Evolutionary conservation across 306 rosid genomes (phyloP).

Genomic region (Luffa acutangula): DNA sequence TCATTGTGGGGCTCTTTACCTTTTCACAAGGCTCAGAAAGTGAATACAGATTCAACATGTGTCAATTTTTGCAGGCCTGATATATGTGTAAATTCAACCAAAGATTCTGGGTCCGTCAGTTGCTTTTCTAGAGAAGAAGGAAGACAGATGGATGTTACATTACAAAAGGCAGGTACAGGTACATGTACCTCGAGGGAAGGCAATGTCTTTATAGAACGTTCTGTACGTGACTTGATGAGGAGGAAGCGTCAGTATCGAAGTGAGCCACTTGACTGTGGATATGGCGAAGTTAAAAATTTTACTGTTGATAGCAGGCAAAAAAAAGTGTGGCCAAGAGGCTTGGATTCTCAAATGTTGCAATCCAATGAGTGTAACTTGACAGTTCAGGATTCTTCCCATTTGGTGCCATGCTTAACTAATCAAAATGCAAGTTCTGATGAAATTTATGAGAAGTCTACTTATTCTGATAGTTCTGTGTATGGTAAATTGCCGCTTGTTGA

Average conservation of each 20-base stretch:
- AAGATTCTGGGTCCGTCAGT: constrained; percentile 23
- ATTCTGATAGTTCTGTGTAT: constrained; percentile 21
- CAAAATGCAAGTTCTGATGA: constrained; percentile 18
- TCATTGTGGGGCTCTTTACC: constrained; percentile 63
- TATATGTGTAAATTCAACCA: constrained; percentile 19
- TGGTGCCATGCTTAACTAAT: constrained; percentile 13
- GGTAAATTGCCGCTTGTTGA: constrained; percentile 23
- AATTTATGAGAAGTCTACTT: constrained; percentile 17
- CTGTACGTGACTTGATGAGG: constrained; percentile 90
- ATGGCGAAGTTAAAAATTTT: constrained; percentile 26
- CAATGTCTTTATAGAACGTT: constrained; percentile 29
- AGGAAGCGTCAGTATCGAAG: constrained; percentile 47
- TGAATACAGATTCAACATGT: constrained; percentile 17
- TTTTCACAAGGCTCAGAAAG: constrained; percentile 25
- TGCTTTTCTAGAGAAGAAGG: constrained; percentile 21
- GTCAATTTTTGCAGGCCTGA: constrained; percentile 11
- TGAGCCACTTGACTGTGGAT: constrained; percentile 31
- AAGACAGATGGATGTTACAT: constrained; percentile 11
- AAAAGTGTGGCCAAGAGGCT: constrained; percentile 19
- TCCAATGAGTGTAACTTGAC: constrained; percentile 9
- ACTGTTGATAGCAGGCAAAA: constrained; percentile 25
- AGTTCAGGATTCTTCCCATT: constrained; percentile 10
- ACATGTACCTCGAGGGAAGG: constrained; percentile 24
- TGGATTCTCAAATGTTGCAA: constrained; percentile 20
- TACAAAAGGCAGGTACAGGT: constrained; percentile 19